Base-by-base conservation (phyloP, 1,139 yeast species). In the Blastobotrys proliferans region DNA sequence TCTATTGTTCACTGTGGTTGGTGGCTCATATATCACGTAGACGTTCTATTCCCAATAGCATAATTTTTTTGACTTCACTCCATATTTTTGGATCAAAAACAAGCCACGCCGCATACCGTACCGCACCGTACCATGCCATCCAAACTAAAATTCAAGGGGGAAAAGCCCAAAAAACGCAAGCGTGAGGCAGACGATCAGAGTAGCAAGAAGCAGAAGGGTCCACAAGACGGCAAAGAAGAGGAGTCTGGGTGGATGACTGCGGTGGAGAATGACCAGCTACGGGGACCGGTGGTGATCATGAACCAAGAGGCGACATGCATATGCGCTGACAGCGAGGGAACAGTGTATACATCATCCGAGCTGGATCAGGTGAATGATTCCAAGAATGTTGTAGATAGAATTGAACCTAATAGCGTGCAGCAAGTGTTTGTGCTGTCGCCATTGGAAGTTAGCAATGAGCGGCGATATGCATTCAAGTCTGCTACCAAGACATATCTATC, bases 91-190 rank as follows among this genome's bases (percentile, higher is more conserved):
- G 9, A 4, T 20, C 10, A 18, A 32, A 17, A 4, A 13, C 5
- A 18, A 32, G n/a, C 25, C 11, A 16, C n/a, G 14, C 11, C 8
- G 11, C 9, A 18, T 16, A 16, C 32, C 32, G 18, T n/a, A n/a
- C n/a, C n/a, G n/a, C n/a, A n/a, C n/a, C n/a, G n/a, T n/a, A n/a
- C 4, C 3, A 70, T 72, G 76, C 74, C 69, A 0, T 61, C 72
- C 1, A 69, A 67, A 47, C 59, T 72, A 11, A 49, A 56, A 1
- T 72, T 72, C 55, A 72, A 72, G 51, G 73, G 73, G 14, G 73
- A 69, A 35, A 63, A 59, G 16, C 53, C 61, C 19, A 60, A 57
- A 30, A 57, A 52, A 43, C 54, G 60, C 41, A 57, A 56, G 41
- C 46, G 50, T 1, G 50, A 49, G 26, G 16, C 20, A 3, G 4